Base-by-base conservation (phyloP, 2,329 filamentous ascomycete genomes). In the Fusarium annulatum region DNA sequence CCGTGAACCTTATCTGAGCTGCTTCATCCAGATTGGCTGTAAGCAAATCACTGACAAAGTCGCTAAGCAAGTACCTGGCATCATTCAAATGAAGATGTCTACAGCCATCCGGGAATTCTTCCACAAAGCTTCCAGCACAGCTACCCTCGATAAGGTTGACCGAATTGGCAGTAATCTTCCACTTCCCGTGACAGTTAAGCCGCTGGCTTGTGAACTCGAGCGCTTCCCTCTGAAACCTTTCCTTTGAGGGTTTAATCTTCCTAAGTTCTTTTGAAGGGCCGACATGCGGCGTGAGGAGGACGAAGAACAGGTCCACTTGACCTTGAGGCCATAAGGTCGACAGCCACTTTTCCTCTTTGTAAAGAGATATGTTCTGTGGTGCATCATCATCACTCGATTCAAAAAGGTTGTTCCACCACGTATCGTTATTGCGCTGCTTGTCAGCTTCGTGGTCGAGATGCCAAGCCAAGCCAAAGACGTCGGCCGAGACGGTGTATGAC, bases 121-220 rank as follows among this genome's bases (percentile, higher is more conserved):
- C 4, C 4, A 19, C 23, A n/a, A 56, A 36, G 8, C 10, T 23
- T 6, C 0, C 11, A 1, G 4, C 5, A 19, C 38, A 56, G 5
- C 41, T 21, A 1, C 48, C 48, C 16, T 61, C n/a, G 3, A 61
- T 26, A 5, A 61, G 38, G 2, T 56, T 33, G 1, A 57, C 59
- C 1, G 59, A 11, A 30, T 14, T 36, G 5, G 18, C 30, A 0
- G 58, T 56, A 2, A 56, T 56, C 9, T 21, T 43, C 58, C 23
- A 56, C 10, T 56, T 56, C 0, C 48, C 58, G 0, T 16, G 3
- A 33, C 58, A 61, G 0, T 7, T 23, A 1, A 42, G 28, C 2
- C n/a, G 19, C 1, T 43, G 14, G 8, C 58, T 43, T 5, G 19
- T 16, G 19, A 61, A 56, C 3, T 23, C 23, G 15, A 56, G 14